Conservation (phyloP, 169 alveolate genomes). For the Cystoisospora suis region DNA sequence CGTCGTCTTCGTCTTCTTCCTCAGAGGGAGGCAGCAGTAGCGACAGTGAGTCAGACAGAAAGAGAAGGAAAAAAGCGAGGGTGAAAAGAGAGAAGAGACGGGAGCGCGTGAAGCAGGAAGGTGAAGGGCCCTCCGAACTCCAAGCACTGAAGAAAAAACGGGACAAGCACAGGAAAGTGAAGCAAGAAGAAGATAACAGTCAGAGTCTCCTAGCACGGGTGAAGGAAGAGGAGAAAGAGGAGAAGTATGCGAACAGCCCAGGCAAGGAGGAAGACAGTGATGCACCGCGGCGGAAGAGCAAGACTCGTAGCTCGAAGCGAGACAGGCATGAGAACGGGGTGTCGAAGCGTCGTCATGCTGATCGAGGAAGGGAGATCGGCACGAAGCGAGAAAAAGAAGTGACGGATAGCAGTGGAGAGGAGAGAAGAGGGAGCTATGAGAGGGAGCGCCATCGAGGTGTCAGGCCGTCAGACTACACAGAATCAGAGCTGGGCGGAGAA, state of each 20-base stretch:
- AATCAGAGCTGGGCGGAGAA: not conserved
- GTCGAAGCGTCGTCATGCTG: not conserved
- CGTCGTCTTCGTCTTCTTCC: not conserved
- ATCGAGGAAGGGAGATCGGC: not conserved
- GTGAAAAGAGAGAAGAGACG: conserved; percentile 13
- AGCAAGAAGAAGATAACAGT: not conserved
- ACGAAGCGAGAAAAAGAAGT: not conserved
- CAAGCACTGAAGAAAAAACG: not conserved
- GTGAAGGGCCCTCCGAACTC: not conserved
- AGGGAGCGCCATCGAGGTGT: not conserved
- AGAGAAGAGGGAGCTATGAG: not conserved
- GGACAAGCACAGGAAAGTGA: not conserved
- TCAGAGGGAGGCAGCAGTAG: conserved; percentile 26
- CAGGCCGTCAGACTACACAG: not conserved
- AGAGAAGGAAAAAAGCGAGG: not conserved
- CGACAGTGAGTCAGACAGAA: not conserved
- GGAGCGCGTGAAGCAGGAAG: not conserved
- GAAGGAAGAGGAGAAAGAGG: not conserved
- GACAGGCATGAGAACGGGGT: not conserved
- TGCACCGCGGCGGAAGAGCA: not conserved
- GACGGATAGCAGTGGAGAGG: not conserved
- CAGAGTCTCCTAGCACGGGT: not conserved
- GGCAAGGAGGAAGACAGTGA: not conserved
- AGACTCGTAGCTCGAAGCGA: not conserved
- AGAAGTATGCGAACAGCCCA: not conserved